Conservation (phyloP, 179 eudicot species). For the Spergularia azorica region DNA sequence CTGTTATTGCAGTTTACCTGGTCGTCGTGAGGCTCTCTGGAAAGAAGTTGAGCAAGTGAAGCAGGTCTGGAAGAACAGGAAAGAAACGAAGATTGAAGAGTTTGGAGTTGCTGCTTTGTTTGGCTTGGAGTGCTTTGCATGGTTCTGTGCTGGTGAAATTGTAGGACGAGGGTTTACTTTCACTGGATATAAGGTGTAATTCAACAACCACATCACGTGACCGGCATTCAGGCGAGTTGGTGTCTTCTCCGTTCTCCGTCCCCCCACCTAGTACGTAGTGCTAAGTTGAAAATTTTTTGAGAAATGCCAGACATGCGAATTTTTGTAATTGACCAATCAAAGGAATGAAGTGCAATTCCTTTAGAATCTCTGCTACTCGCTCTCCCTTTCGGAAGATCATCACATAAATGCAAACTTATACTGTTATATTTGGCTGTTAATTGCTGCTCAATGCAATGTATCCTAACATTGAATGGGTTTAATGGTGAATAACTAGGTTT, state of each 20-base stretch:
- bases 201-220: conserved; percentile 15
- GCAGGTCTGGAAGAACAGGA: conserved; percentile 44
- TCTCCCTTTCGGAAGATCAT: conserved; percentile 19
- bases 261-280: conserved; percentile 19
- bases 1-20: conserved; percentile 33
- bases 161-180: conserved; percentile 43
- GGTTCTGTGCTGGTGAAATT: conserved; percentile 50
- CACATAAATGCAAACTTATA: conserved; percentile 32
- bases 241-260: conserved; percentile 20
- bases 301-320: conserved; percentile 28
- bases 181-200: conserved; percentile 32
- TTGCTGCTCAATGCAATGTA: conserved; percentile 27
- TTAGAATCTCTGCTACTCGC: conserved; percentile 16
- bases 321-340: conserved; percentile 30
- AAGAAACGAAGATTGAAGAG: conserved; percentile 42
- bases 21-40: conserved; percentile 35
- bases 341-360: conserved; percentile 29
- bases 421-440: conserved; percentile 19
- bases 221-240: conserved; percentile 20
- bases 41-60: conserved; percentile 47
- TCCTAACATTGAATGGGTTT: conserved; percentile 30
- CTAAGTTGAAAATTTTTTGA: conserved; percentile 22
- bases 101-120: conserved; percentile 41
- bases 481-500: conserved; percentile 30
- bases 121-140: conserved; percentile 44